phyloP scores from a whole-genome alignment of 495 filamentous ascomycete genomes.

The Tetracladium setigerum region DNA sequence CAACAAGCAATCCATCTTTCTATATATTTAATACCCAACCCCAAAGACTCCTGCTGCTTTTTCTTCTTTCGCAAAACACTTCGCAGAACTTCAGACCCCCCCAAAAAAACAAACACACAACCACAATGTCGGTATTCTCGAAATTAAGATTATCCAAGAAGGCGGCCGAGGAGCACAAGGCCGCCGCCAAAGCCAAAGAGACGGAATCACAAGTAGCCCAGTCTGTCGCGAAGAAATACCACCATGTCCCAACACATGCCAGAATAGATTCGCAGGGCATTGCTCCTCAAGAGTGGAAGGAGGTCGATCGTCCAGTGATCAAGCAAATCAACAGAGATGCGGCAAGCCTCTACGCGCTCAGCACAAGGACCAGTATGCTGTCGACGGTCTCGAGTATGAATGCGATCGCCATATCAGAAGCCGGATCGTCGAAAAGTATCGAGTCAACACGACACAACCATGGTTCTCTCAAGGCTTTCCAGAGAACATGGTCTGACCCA shows the following conservation, averaged over 20 bases:
- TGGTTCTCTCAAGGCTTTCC: too few relatives aligned
- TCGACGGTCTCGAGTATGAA: conserved; percentile 11
- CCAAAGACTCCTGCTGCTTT: background rate
- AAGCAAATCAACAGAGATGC: conserved; percentile 19
- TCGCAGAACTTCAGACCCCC: background rate
- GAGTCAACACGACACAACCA: too few relatives aligned
- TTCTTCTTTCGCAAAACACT: background rate
- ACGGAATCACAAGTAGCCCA: conserved; percentile 25
- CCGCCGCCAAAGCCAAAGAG: conserved; percentile 31
- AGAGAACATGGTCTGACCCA: too few relatives aligned
- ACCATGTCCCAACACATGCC: conserved; percentile 50
- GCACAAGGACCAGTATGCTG: conserved; percentile 15
- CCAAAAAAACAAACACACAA: background rate
- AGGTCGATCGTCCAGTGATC: conserved; percentile 19
- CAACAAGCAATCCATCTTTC: too few relatives aligned
- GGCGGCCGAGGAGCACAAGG: conserved; percentile 42
- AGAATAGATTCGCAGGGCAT: conserved; percentile 47
- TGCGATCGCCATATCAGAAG: conserved; percentile 1
- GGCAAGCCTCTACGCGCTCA: conserved; percentile 10
- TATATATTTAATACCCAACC: background rate
- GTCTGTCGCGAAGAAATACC: conserved; percentile 30
- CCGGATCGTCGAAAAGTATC: too few relatives aligned
- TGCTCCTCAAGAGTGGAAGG: conserved; percentile 41
- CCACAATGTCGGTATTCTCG: conserved; percentile 45
- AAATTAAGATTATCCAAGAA: conserved; percentile 36